Percentiles rank a stretch among this genome's conserved stretches.
These are phyloP conservation scores for Eutrema yunnanense DNA, from an alignment of 345 rosid genomes.

Conservation along the genomic window DNA sequence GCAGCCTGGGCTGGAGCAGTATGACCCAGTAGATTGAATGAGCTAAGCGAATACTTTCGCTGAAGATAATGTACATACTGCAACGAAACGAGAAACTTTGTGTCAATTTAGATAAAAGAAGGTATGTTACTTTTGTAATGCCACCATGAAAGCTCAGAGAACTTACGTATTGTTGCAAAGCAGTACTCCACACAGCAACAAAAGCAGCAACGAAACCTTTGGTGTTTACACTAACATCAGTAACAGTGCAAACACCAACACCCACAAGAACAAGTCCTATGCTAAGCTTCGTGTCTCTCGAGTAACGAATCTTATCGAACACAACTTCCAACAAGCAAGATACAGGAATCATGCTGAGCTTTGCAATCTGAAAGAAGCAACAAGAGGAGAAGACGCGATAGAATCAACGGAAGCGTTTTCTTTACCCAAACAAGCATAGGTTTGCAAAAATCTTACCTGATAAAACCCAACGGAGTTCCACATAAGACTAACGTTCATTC, in stretches of 20 bases:
- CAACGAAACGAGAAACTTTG: constrained; percentile 10
- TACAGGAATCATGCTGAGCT: constrained; percentile 90
- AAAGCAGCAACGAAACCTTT: constrained; percentile 77
- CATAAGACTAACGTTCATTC: constrained; percentile 95
- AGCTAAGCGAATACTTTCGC: constrained; percentile 63
- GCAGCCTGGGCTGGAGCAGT: constrained; percentile 95
- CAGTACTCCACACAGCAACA: constrained; percentile 86
- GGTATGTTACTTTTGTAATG: background rate
- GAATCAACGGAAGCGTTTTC: background rate
- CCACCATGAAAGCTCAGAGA: background rate
- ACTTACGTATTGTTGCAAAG: constrained; percentile 91
- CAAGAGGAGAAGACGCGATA: background rate
- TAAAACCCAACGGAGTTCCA: constrained; percentile 97
- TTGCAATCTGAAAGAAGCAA: constrained; percentile 58
- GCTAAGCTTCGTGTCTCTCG: constrained; percentile 79
- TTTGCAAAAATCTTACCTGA: constrained; percentile 46
- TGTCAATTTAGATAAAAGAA: background rate
- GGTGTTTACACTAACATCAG: constrained; percentile 81
- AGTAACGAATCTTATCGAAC: constrained; percentile 77
- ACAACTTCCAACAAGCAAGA: constrained; percentile 84
- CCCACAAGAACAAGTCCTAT: constrained; percentile 75
- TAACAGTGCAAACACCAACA: constrained; percentile 86
- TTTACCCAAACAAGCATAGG: background rate
- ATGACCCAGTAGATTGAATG: constrained; percentile 85
- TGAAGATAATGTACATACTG: constrained; percentile 93